Evolutionary conservation across 1,284 basidiomycete genomes (phyloP).

Genomic region (Stereum hirsutum): DNA sequence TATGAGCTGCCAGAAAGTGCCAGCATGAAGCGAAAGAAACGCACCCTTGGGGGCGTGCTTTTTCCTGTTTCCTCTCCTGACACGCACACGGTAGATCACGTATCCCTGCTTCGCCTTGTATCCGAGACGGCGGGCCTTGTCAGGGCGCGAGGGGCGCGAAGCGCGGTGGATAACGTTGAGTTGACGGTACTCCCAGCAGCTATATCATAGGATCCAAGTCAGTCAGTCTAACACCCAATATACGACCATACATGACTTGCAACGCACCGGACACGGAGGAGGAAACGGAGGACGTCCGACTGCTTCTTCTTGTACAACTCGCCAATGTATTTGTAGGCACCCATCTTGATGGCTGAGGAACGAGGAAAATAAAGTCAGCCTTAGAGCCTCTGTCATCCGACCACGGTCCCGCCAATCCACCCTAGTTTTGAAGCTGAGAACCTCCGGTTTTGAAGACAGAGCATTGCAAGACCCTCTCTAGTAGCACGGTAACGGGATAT

Average conservation of each 20-base stretch:
- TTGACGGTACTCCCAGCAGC: constrained; percentile 99
- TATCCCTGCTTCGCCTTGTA: constrained; percentile 99
- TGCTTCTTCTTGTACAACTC: constrained; percentile 97
- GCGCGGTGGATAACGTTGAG: constrained; percentile 98
- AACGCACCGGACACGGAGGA: constrained; percentile 91
- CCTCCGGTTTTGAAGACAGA: no score
- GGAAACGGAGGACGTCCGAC: constrained; percentile 96
- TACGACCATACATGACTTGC: no score
- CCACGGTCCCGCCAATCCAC: no score
- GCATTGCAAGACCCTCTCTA: no score
- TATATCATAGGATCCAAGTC: constrained; percentile 17
- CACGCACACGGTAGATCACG: constrained; percentile 95
- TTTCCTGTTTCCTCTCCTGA: constrained; percentile 98
- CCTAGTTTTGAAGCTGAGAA: no score
- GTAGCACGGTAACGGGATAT: no score
- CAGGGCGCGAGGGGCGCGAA: constrained; percentile 94
- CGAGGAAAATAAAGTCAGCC: background rate
- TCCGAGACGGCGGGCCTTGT: constrained; percentile 97
- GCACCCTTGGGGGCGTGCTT: constrained; percentile 95
- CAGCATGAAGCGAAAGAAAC: constrained; percentile 10
- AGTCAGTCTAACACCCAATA: background rate
- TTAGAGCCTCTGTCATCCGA: no score
- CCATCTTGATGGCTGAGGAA: constrained; percentile 41
- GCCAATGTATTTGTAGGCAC: constrained; percentile 95
- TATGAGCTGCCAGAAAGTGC: background rate